Percentiles rank a stretch among this genome's conserved stretches.
phyloP scores from a whole-genome alignment of 345 rosid species.

The Hibiscus syriacus region DNA sequence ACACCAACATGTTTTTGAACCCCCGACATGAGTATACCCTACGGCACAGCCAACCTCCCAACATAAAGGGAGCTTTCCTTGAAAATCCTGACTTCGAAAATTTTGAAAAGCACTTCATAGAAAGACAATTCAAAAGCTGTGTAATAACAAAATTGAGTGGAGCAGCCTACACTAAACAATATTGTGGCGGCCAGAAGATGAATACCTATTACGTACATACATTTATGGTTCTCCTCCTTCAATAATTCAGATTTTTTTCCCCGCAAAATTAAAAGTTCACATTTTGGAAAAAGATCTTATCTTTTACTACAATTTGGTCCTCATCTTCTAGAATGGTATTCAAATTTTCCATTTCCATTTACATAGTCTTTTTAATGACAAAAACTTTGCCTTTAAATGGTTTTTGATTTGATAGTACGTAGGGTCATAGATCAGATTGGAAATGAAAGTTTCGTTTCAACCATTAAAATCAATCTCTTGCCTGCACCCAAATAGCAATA shows the following conservation, averaged over 20 bases:
- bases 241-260: too few relatives aligned
- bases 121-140: too few relatives aligned
- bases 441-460: not conserved
- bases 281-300: not conserved
- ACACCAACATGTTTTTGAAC: too few relatives aligned
- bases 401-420: not conserved
- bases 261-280: not conserved
- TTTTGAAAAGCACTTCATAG: too few relatives aligned
- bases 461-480: not conserved
- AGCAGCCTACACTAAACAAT: too few relatives aligned
- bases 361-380: not conserved
- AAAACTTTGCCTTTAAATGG: not conserved
- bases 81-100: not conserved
- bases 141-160: too few relatives aligned
- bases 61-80: not conserved
- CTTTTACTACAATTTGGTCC: not conserved
- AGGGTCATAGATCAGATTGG: not conserved
- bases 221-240: too few relatives aligned
- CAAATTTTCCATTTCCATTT: not conserved
- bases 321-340: not conserved
- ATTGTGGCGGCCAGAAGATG: too few relatives aligned
- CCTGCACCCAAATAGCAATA: not conserved
- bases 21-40: constrained; percentile 5
- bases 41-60: constrained; percentile 4
- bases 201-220: too few relatives aligned